Evolutionary conservation across 2,329 filamentous ascomycete species (phyloP), one percentile per base, ranked within the genome.

Genomic region (Kalaharituber pfeilii): DNA sequence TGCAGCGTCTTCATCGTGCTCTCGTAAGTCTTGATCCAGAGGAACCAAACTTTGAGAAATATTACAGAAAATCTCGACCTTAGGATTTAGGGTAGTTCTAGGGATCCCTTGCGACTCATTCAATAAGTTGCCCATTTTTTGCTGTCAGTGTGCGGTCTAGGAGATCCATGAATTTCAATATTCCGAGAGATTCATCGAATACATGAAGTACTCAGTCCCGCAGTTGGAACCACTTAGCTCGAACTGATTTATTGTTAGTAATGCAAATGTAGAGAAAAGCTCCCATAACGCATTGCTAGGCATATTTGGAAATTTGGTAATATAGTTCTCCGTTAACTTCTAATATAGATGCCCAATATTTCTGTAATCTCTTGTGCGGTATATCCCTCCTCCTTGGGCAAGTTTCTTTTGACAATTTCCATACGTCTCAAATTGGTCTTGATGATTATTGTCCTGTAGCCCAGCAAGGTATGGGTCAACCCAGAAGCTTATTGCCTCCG

Each of bases 1-100:
- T 91, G 71, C 91, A 96, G 2, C 91, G 91, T 58, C 91, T 91
- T 91, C 91, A 98, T 2, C 91, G 91, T 0, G 91, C 91, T 36
- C 91, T 91, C 0, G 89, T 96, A 62, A 95, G 71, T 25, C 89
- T 75, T 62, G 84, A 87, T 26, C 89, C 91, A 66, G 86, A 87
- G 18, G 84, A 79, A 1, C 91, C 91, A 0, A 84, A 84, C 15
- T 72, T 74, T 26, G 81, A 0, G 88, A 88, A 61, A 96, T 82
- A 36, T 74, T 68, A 68, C 89, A 96, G 33, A 98, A 77, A 58
- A 86, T 75, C 67, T 98, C 89, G n/a, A 96, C 77, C 69, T 96
- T 88, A 0, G 84, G 80, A 63, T n/a, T 86, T 93, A 64, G 84
- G 91, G 71, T 89, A 96, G 65, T 95, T 86, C 69, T 91, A 98